These are phyloP conservation scores for Nothophytophthora sp. DNA, from an alignment of 352 stramenopile genomes.

Conservation along the genomic window DNA sequence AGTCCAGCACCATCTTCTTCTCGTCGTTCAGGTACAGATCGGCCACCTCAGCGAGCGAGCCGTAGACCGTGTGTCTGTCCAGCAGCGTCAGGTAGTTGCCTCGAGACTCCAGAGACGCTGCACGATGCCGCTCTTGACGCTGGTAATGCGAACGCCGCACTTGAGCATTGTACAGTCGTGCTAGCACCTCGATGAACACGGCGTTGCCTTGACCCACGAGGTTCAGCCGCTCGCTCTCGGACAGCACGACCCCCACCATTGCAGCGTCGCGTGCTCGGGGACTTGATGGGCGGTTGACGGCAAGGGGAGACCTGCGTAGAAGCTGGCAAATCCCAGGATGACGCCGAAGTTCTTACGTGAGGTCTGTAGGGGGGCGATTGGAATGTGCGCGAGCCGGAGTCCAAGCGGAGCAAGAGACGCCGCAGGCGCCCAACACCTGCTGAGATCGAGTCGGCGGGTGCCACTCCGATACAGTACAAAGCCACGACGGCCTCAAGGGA, in stretches of 20 bases:
- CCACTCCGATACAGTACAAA: too few species aligned
- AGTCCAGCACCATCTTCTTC: conserved; percentile 76
- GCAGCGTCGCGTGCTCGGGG: neutral
- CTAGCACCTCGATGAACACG: conserved; percentile 47
- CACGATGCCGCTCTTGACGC: neutral
- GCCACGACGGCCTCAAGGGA: too few species aligned
- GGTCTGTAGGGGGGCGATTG: neutral
- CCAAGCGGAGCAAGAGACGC: too few species aligned
- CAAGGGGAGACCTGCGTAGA: conserved; percentile 1
- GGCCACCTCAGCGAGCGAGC: conserved; percentile 63
- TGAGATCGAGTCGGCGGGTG: too few species aligned
- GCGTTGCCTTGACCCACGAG: conserved; percentile 41
- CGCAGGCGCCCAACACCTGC: too few species aligned
- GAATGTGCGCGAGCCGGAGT: too few species aligned
- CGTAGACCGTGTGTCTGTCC: conserved; percentile 59
- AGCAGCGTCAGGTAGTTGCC: conserved; percentile 52
- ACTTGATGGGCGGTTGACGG: neutral
- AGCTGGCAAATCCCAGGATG: neutral
- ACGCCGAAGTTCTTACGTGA: too few species aligned
- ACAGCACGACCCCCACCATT: conserved; percentile 28
- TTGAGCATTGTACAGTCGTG: conserved; percentile 36
- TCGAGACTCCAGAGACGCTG: conserved; percentile 12
- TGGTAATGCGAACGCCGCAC: neutral
- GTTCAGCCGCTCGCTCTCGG: conserved; percentile 41
- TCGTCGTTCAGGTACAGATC: conserved; percentile 64